phyloP scores from a whole-genome alignment of 108 stramenopile genomes.

The Nitzschia sp. region DNA sequence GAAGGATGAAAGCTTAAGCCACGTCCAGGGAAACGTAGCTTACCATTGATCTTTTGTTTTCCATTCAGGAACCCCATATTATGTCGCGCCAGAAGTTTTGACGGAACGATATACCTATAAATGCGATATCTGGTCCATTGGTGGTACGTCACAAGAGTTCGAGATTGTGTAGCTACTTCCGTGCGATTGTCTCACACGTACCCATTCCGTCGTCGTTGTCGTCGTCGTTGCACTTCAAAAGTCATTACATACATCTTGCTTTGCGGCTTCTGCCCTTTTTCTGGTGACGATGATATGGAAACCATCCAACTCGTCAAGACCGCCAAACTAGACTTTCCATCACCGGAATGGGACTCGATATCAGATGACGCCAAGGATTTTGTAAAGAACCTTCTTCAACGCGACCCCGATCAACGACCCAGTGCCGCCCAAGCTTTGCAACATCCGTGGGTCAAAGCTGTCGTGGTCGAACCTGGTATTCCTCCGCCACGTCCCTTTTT shows the following conservation, averaged over 20 bases:
- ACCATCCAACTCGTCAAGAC: constrained; percentile 7
- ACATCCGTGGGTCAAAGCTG: constrained; percentile 47
- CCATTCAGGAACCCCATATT: constrained; percentile 30
- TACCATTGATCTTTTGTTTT: too few relatives aligned
- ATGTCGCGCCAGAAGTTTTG: constrained; percentile 58
- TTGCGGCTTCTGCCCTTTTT: constrained; percentile 71
- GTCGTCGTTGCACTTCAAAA: too few relatives aligned
- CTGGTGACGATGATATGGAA: constrained; percentile 38
- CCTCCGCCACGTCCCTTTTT: background rate
- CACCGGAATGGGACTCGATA: constrained; percentile 44
- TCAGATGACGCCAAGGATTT: constrained; percentile 53
- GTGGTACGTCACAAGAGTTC: constrained; percentile 23
- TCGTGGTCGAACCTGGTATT: constrained; percentile 5
- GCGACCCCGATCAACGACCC: constrained; percentile 38
- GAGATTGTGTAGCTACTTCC: too few relatives aligned
- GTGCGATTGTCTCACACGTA: background rate
- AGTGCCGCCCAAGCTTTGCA: constrained; percentile 49
- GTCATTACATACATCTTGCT: constrained; percentile 73
- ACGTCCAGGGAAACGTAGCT: too few relatives aligned
- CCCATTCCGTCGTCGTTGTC: background rate
- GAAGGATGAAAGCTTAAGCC: too few relatives aligned
- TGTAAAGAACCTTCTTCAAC: constrained; percentile 36
- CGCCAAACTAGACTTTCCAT: constrained; percentile 32
- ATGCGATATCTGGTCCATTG: constrained; percentile 77
- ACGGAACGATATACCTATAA: constrained; percentile 53